Evolutionary conservation across 2,329 filamentous ascomycete species (phyloP).

Genomic region (Didymosphaeria variabile): DNA sequence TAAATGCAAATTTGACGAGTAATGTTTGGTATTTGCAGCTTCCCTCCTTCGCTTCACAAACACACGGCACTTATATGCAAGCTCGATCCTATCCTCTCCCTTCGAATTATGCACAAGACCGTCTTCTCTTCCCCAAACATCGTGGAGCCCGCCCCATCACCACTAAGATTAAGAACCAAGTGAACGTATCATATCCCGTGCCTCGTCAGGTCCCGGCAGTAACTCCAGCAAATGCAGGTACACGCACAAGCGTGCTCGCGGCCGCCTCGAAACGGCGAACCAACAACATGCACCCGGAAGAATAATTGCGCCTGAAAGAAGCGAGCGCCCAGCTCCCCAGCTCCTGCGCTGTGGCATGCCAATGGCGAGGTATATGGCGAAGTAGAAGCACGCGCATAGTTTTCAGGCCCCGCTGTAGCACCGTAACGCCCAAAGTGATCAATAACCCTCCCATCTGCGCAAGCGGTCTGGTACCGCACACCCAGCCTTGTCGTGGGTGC

Average conservation of each 20-base stretch:
- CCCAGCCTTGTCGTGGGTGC: not conserved
- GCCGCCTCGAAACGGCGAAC: not conserved
- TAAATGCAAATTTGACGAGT: not conserved
- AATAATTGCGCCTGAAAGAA: not conserved
- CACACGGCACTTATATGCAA: not conserved
- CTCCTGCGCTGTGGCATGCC: constrained; percentile 20
- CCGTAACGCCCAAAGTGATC: constrained; percentile 13
- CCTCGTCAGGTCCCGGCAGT: constrained; percentile 2
- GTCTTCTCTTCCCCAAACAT: constrained; percentile 2
- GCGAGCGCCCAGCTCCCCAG: constrained; percentile 15
- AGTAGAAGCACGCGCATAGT: constrained; percentile 14
- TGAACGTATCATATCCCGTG: constrained; percentile 18
- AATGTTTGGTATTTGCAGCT: constrained; percentile 5
- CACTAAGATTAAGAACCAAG: constrained; percentile 17
- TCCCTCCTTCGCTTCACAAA: not conserved
- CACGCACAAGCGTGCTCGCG: constrained; percentile 9
- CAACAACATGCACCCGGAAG: constrained; percentile 1
- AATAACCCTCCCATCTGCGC: not conserved
- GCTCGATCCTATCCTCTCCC: not conserved
- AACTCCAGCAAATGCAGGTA: constrained; percentile 22
- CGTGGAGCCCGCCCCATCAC: constrained; percentile 12
- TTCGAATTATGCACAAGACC: not conserved
- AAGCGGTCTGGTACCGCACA: not conserved
- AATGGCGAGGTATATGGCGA: constrained; percentile 17
- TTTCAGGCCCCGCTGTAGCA: constrained; percentile 7